phyloP scores from a whole-genome alignment of 1,284 basidiomycete genomes.

The Tilletia caries region DNA sequence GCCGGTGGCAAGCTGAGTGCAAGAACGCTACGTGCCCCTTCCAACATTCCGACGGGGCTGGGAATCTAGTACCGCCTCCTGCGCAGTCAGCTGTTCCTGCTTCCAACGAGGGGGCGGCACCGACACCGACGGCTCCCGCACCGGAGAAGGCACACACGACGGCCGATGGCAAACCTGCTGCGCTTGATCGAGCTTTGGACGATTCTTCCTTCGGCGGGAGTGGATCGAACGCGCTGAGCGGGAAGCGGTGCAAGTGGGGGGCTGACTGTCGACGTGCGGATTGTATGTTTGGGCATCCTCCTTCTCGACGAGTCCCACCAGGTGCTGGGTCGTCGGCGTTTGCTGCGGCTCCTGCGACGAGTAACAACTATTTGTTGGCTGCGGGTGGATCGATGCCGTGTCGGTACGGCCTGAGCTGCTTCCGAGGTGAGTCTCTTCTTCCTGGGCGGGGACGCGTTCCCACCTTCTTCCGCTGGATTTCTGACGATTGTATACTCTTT shows the following conservation, averaged over 20 bases:
- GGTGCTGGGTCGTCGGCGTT: no score
- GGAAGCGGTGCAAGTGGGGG: constrained; percentile 11
- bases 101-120: not conserved
- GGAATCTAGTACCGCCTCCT: constrained; percentile 18
- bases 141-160: not conserved
- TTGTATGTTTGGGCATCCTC: constrained; percentile 6
- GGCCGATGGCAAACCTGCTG: not conserved
- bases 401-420: not conserved
- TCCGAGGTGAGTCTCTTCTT: constrained; percentile 4
- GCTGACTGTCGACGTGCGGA: not conserved
- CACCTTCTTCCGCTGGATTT: no score
- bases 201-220: not conserved
- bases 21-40: constrained; percentile 27
- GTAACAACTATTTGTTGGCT: not conserved
- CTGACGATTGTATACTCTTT: not conserved
- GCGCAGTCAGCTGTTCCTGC: not conserved
- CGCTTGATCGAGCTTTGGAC: constrained; percentile 4
- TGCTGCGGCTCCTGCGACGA: not conserved
- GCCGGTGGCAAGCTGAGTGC: constrained; percentile 27
- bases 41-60: constrained; percentile 24
- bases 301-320: not conserved
- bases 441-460: no score
- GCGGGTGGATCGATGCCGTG: not conserved
- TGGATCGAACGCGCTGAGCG: not conserved
- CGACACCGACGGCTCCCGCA: not conserved